Evolutionary conservation across 1,284 basidiomycete genomes (phyloP), one percentile per base, ranked within the genome.

Genomic region (Trichosporon sp.): DNA sequence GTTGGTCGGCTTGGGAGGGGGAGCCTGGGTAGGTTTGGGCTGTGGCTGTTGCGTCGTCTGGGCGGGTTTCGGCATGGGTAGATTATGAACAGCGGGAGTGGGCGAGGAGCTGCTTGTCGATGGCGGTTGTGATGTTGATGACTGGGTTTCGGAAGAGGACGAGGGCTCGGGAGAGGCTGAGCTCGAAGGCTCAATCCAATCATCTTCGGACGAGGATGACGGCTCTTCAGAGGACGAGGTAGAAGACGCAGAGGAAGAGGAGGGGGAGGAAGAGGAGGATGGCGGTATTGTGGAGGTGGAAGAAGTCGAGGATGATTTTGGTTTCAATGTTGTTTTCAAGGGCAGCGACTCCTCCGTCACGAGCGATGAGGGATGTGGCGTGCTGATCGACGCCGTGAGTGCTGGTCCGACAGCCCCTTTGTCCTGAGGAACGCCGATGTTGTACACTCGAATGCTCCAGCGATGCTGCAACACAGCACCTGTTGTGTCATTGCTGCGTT

Each of bases 361-460:
- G 16, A n/a, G 32, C 12, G 56, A 61, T 10, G 59, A 63, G 7
- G 59, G 35, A 32, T 63, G 59, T 31, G 12, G 31, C 12, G 59
- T 35, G 59, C 59, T 63, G 12, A 63, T 32, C 16, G 59, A 35
- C 12, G 59, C 59, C 2, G 59, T 63, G 16, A 63, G 59, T 32
- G 32, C 59, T 10, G 59, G 59, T 35, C 31, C 59, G 1, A 63
- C 59, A 5, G 59, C 59, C 2, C 59, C 59, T 32, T 37, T 63
- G 59, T 63, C 59, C 32, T 63, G 59, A 6, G 59, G 59, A 5
- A 63, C 59, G 59, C 59, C 59, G 32, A 63, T 21, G 32, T 63
- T 63, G 16, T 35, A 63, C 14, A 63, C 59, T 8, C 59, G 59
- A n/a, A 63, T 63, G 31, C 31, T 63, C 59, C 59, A 63, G 59